phyloP scores from a whole-genome alignment of 2,329 filamentous ascomycete genomes.

The Arthrobotrys musiformis region DNA sequence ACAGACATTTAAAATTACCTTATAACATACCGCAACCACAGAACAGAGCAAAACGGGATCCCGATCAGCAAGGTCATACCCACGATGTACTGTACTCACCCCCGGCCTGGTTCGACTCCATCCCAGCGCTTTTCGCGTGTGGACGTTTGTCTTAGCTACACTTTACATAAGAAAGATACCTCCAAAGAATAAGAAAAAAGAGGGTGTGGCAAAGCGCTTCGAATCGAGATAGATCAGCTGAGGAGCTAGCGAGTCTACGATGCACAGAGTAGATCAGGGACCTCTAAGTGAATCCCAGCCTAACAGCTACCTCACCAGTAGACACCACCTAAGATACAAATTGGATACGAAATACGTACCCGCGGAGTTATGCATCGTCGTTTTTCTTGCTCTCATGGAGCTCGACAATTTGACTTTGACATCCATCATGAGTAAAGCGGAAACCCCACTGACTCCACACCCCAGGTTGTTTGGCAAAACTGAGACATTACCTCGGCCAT shows the following conservation, averaged over 20 bases:
- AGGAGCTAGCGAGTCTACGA: background rate
- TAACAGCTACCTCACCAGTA: too few species aligned
- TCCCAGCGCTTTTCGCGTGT: conserved; percentile 6
- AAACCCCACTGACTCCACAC: too few species aligned
- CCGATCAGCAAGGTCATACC: conserved; percentile 8
- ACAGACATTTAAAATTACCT: background rate
- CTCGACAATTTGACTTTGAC: background rate
- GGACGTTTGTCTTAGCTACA: conserved; percentile 1
- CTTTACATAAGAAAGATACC: background rate
- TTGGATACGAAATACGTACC: background rate
- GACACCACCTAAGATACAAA: too few species aligned
- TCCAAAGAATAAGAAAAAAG: background rate
- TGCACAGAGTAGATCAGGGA: background rate
- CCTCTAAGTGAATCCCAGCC: too few species aligned
- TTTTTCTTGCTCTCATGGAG: background rate
- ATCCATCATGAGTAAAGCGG: too few species aligned
- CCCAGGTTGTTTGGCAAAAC: too few species aligned
- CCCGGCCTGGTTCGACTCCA: background rate
- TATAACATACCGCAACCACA: background rate
- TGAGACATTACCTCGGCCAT: too few species aligned
- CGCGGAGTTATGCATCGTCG: background rate
- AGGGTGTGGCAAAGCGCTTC: conserved; percentile 23
- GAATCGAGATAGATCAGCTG: conserved; percentile 20
- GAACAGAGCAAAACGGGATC: background rate
- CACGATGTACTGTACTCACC: background rate